Conservation (phyloP, 805 yeast species). For the Zygotorulaspora chibaensis region DNA sequence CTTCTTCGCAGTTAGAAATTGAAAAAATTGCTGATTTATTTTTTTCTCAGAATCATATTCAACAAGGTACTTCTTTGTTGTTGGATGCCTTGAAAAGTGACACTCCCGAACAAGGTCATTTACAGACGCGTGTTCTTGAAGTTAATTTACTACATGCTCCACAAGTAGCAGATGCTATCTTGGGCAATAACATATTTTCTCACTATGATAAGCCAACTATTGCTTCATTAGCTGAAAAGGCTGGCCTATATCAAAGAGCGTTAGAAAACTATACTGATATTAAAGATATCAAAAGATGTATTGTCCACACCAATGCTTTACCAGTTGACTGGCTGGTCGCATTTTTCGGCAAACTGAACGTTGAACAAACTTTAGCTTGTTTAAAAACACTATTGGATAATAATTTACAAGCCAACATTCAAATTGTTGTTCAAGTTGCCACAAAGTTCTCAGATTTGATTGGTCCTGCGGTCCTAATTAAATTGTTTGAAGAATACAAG, state of each 20-base stretch:
- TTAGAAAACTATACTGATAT: constrained; percentile 92
- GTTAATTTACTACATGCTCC: constrained; percentile 94
- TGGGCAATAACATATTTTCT: constrained; percentile 92
- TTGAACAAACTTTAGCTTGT: constrained; percentile 86
- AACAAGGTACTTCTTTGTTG: constrained; percentile 96
- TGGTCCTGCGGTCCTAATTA: constrained; percentile 80
- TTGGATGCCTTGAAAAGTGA: constrained; percentile 93
- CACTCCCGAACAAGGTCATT: constrained; percentile 89
- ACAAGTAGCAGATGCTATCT: constrained; percentile 98
- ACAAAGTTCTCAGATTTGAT: constrained; percentile 92
- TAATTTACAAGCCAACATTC: constrained; percentile 82
- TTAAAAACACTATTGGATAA: constrained; percentile 78
- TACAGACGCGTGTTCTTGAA: constrained; percentile 92
- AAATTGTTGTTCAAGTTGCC: constrained; percentile 92
- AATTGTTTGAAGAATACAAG: constrained; percentile 88
- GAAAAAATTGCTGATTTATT: constrained; percentile 90
- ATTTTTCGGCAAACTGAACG: constrained; percentile 89
- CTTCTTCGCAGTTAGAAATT: constrained; percentile 59
- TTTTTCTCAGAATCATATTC: constrained; percentile 88
- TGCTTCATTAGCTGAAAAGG: constrained; percentile 89
- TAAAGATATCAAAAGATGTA: constrained; percentile 91
- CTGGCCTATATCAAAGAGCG: constrained; percentile 94
- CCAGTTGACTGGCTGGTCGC: constrained; percentile 92
- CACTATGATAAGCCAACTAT: constrained; percentile 92
- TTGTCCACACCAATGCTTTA: constrained; percentile 77